phyloP scores from a whole-genome alignment of 495 filamentous ascomycete genomes.

The Hypoxylon rickii region DNA sequence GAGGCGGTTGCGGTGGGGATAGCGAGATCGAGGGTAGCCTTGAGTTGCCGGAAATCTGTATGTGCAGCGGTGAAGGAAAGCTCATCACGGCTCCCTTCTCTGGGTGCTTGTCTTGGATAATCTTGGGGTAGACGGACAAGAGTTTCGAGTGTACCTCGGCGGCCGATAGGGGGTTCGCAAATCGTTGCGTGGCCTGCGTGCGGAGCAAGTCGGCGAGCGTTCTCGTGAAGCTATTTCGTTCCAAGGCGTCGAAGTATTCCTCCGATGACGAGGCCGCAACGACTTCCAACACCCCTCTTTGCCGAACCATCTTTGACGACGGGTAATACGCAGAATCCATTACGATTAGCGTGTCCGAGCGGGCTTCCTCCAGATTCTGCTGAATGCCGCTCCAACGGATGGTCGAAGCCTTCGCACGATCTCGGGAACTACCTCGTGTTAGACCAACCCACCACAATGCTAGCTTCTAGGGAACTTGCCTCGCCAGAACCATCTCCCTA shows the following conservation, averaged over 20 bases:
- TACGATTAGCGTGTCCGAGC: slow-evolving; percentile 52
- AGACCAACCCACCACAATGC: slow-evolving; percentile 10
- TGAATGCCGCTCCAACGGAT: slow-evolving; percentile 55
- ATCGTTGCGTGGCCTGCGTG: slow-evolving; percentile 44
- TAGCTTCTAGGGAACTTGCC: slow-evolving; percentile 35
- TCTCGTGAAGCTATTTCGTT: slow-evolving; percentile 50
- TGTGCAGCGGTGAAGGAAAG: slow-evolving; percentile 52
- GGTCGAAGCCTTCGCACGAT: slow-evolving; percentile 43
- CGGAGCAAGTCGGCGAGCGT: slow-evolving; percentile 48
- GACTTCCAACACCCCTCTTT: slow-evolving; percentile 51
- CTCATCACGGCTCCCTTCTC: slow-evolving; percentile 45
- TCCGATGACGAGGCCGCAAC: slow-evolving; percentile 54
- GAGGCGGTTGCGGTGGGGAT: slow-evolving; percentile 43
- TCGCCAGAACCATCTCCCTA: slow-evolving; percentile 53
- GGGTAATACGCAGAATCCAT: slow-evolving; percentile 57
- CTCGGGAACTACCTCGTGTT: slow-evolving; percentile 42
- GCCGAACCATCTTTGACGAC: slow-evolving; percentile 45
- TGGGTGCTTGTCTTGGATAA: slow-evolving; percentile 48
- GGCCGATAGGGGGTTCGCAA: slow-evolving; percentile 44
- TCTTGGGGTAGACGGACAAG: slow-evolving; percentile 46
- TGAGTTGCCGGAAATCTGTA: slow-evolving; percentile 50
- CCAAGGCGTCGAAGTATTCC: slow-evolving; percentile 46
- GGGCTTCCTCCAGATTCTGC: slow-evolving; percentile 50
- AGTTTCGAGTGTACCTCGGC: slow-evolving; percentile 54
- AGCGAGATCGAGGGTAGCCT: slow-evolving; percentile 51